Base-by-base conservation (phyloP, 78 protist species). In the Diacronema lutheri region DNA sequence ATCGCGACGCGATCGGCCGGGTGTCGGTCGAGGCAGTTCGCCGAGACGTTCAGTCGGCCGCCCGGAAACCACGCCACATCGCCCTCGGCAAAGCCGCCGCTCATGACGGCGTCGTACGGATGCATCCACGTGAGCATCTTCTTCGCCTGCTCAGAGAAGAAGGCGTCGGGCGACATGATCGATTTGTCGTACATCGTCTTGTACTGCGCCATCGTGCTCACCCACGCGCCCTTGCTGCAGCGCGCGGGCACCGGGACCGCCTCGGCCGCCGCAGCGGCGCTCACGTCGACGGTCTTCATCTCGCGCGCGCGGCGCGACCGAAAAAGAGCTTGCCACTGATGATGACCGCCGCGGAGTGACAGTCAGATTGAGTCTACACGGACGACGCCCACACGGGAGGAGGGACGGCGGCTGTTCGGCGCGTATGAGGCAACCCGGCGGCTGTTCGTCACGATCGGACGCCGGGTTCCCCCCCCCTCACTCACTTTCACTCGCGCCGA, bases 21-120 rank as follows among this genome's bases (percentile, higher is more conserved):
- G 79, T 92, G 95, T 87, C 95, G 90, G 41, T 92, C 93, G 29
- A 92, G 58, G 14, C 91, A 74, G 38, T 81, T 81, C 35, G 85
- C 93, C 25, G 90, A 41, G 37, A 71, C 79, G 79, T 71, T 71
- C 37, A 71, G 79, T 38, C 5, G 7, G 25, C 79, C 79, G 35
- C 41, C 79, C 58, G 1, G 14, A 20, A 71, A 71, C 79, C 79
- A 71, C 26, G 58, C 58, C 23, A 71, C 58, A 35, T 71, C 58
- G 20, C 79, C 79, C 29, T n/a, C 35, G 12, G 46, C 31, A 6
- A 71, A n/a, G 60, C 12, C 10, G 58, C 79, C 79, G 4, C 58
- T 57, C n/a, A 21, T 0, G 25, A 26, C 57, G 20, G 14, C 12
- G 11, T 5, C 0, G 20, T 1, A 14, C 23, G 79, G 79, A 5